phyloP scores from a whole-genome alignment of 1,139 yeast genomes.

The Casaregolazyma lundiana region DNA sequence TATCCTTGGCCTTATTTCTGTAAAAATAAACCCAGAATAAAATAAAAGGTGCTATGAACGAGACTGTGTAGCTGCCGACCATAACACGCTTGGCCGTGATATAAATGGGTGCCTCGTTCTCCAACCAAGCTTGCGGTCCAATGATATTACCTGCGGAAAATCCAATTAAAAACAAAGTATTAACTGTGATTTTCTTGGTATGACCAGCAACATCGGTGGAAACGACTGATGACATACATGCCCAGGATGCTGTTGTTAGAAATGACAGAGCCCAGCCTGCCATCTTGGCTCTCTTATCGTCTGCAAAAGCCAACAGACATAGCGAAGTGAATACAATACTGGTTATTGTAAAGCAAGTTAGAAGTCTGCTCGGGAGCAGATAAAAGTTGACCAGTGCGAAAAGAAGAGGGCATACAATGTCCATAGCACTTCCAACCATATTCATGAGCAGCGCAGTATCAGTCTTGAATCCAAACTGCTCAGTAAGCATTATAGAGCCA shows the following conservation, averaged over 20 bases:
- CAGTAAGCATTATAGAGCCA: constrained; percentile 14
- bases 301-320: constrained; percentile 13
- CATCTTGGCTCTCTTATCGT: constrained; percentile 11
- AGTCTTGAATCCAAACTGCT: constrained; percentile 14
- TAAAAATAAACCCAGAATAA: constrained; percentile 7
- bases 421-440: constrained; percentile 14
- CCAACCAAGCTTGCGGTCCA: constrained; percentile 62
- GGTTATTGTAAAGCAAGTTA: constrained; percentile 12
- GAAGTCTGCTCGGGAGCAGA: constrained; percentile 8
- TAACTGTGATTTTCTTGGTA: constrained; percentile 59
- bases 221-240: constrained; percentile 13
- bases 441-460: constrained; percentile 13
- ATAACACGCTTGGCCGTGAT: constrained; percentile 13
- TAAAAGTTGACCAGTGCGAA: constrained; percentile 10
- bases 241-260: constrained; percentile 11
- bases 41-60: constrained; percentile 6
- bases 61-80: constrained; percentile 10
- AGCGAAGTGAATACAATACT: constrained; percentile 9
- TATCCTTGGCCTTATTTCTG: constrained; percentile 11
- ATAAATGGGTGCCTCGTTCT: constrained; percentile 49
- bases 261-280: constrained; percentile 11
- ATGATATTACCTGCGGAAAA: constrained; percentile 65
- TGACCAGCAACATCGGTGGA: constrained; percentile 61
- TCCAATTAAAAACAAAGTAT: constrained; percentile 56
- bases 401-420: constrained; percentile 11